Percentiles rank a stretch among this genome's conserved stretches.
Evolutionary conservation across 1,284 basidiomycete species (phyloP).

Genomic region (Austroboletus niveus): DNA sequence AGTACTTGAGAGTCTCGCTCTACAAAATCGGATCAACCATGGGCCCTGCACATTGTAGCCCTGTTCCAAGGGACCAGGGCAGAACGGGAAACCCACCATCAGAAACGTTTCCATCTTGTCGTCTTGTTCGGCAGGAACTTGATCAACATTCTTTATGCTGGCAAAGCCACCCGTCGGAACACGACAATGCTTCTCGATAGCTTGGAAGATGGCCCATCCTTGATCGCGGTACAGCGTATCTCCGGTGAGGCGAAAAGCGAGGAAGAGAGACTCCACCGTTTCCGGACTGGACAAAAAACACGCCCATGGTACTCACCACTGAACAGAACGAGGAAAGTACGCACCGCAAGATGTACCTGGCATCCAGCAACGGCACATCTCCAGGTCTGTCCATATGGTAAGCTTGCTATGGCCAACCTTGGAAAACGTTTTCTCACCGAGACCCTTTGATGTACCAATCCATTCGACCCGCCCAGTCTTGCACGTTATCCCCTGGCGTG

Average conservation of each 20-base stretch:
- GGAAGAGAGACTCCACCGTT: conserved; percentile 91
- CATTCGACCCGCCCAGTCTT: conserved; percentile 29
- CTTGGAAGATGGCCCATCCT: conserved; percentile 90
- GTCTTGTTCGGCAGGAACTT: conserved; percentile 61
- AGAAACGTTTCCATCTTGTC: conserved; percentile 98
- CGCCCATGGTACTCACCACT: background rate
- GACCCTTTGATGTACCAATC: conserved; percentile 92
- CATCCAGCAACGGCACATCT: conserved; percentile 64
- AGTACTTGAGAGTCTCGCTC: conserved; percentile 94
- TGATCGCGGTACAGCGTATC: conserved; percentile 78
- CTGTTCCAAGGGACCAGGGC: background rate
- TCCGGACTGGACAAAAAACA: conserved; percentile 65
- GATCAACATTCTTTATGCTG: conserved; percentile 82
- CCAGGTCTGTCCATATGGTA: conserved; percentile 40
- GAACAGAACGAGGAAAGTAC: conserved; percentile 10
- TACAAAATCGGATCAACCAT: conserved; percentile 27
- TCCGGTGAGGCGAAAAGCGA: conserved; percentile 85
- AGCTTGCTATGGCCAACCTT: conserved; percentile 2
- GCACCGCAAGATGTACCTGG: conserved; percentile 85
- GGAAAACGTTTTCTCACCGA: conserved; percentile 37
- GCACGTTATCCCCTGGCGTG: conserved; percentile 52
- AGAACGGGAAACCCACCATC: conserved; percentile 54
- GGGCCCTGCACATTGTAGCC: background rate
- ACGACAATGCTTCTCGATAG: conserved; percentile 83
- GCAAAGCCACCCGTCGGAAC: conserved; percentile 81